Evolutionary conservation across 352 stramenopile species (phyloP).

Genomic region (Phytophthora cajani): DNA sequence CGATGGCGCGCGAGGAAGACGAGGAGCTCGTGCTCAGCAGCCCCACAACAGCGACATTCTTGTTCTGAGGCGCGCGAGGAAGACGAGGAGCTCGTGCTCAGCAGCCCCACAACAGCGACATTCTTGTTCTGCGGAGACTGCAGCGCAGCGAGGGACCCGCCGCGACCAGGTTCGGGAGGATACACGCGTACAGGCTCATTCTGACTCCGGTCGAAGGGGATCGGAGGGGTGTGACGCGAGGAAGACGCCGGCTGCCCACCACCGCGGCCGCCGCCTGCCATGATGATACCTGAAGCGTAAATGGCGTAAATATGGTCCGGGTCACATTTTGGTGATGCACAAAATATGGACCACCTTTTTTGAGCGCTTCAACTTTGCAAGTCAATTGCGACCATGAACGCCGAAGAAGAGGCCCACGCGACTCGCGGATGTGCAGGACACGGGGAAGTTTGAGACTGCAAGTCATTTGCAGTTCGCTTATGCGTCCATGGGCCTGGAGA

Average conservation of each 20-base stretch:
- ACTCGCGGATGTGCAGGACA: too few species aligned
- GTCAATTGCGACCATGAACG: too few species aligned
- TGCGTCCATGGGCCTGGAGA: too few species aligned
- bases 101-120: conserved; percentile 51
- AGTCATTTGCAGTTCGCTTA: too few species aligned
- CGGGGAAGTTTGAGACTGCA: too few species aligned
- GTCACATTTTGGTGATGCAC: not conserved
- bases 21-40: conserved; percentile 50
- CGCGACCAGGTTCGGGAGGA: conserved; percentile 39
- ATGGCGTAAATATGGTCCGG: not conserved
- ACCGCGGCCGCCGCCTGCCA: conserved; percentile 16
- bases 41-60: conserved; percentile 57
- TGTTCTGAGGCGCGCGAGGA: conserved; percentile 31
- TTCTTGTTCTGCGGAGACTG: conserved; percentile 55
- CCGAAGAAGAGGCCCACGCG: too few species aligned
- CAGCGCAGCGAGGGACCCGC: conserved; percentile 21
- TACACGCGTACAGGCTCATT: conserved; percentile 72
- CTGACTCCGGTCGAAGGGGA: conserved; percentile 40
- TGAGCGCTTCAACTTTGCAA: not conserved
- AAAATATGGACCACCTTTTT: not conserved
- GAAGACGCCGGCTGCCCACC: conserved; percentile 14
- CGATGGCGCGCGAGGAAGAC: conserved; percentile 40
- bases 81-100: conserved; percentile 49
- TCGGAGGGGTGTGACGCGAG: conserved; percentile 20
- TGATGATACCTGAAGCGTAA: conserved; percentile 1